Evolutionary conservation across 495 filamentous ascomycete genomes (phyloP).

Genomic region (Endocarpon pusillum): DNA sequence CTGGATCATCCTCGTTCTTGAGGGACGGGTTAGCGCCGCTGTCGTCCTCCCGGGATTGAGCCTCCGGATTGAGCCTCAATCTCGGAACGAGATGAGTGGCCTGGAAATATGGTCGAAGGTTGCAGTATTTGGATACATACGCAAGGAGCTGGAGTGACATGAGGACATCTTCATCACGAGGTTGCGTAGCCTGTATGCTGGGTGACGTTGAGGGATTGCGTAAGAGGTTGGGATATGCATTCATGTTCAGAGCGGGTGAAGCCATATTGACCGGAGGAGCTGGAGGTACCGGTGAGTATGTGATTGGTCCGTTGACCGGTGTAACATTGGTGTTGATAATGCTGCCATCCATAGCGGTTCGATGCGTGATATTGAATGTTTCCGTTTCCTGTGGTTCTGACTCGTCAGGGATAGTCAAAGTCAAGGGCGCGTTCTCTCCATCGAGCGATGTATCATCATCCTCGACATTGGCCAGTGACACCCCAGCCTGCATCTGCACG

Average conservation of each 20-base stretch:
- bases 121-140: constrained; percentile 98
- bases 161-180: constrained; percentile 88
- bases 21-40: too few species aligned
- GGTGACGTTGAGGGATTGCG: constrained; percentile 49
- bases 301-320: constrained; percentile 43
- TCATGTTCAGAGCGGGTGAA: constrained; percentile 52
- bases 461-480: constrained; percentile 68
- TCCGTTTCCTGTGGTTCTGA: constrained; percentile 72
- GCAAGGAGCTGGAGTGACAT: constrained; percentile 97
- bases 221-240: constrained; percentile 55
- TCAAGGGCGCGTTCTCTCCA: constrained; percentile 54
- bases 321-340: constrained; percentile 50
- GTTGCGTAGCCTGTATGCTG: constrained; percentile 65
- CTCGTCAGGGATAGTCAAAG: constrained; percentile 56
- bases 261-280: constrained; percentile 48
- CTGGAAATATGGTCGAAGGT: constrained; percentile 87
- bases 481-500: constrained; percentile 56
- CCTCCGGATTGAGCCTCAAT: constrained; percentile 73
- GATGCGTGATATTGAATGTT: constrained; percentile 93
- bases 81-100: constrained; percentile 83
- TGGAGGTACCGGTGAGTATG: constrained; percentile 61
- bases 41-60: constrained; percentile 13
- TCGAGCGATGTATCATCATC: constrained; percentile 58
- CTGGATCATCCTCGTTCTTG: constrained; percentile 41
- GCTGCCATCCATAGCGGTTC: constrained; percentile 71